A percentile compares a stretch with the other conserved stretches of the same genome.
Conservation (phyloP, 2,329 filamentous ascomycete species). For the Seiridium unicorne region DNA sequence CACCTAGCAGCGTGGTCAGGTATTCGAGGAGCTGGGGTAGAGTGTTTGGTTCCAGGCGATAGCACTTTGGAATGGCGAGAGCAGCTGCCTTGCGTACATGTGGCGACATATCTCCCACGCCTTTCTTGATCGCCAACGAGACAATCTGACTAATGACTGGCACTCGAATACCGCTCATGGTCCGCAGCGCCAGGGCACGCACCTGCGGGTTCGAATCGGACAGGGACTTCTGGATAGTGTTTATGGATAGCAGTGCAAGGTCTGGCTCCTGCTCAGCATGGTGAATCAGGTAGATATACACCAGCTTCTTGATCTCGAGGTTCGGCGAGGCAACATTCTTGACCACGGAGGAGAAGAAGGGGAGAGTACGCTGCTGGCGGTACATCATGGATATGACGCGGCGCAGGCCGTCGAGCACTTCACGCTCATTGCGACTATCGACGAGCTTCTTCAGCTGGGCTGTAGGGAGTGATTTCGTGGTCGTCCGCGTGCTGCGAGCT, state of each 20-base stretch:
- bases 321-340: constrained; percentile 96
- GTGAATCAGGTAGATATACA: constrained; percentile 96
- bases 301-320: constrained; percentile 93
- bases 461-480: constrained; percentile 67
- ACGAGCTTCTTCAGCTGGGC: constrained; percentile 90
- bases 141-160: constrained; percentile 98
- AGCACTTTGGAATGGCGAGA: constrained; percentile 93
- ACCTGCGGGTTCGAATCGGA: constrained; percentile 90
- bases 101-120: constrained; percentile 89
- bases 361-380: constrained; percentile 79
- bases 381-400: constrained; percentile 96
- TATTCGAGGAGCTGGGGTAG: constrained; percentile 83
- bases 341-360: constrained; percentile 96
- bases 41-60: constrained; percentile 82
- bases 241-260: constrained; percentile 92
- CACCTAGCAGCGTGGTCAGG: constrained; percentile 73
- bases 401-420: constrained; percentile 87
- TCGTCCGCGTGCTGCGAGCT: constrained; percentile 64
- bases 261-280: constrained; percentile 97
- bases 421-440: constrained; percentile 89
- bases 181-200: constrained; percentile 86
- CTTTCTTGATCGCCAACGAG: constrained; percentile 91
- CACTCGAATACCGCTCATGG: constrained; percentile 96
- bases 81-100: constrained; percentile 91
- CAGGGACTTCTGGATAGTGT: constrained; percentile 96